phyloP scores from a whole-genome alignment of 1,139 yeast species.

The Kluyveromyces sp. region DNA sequence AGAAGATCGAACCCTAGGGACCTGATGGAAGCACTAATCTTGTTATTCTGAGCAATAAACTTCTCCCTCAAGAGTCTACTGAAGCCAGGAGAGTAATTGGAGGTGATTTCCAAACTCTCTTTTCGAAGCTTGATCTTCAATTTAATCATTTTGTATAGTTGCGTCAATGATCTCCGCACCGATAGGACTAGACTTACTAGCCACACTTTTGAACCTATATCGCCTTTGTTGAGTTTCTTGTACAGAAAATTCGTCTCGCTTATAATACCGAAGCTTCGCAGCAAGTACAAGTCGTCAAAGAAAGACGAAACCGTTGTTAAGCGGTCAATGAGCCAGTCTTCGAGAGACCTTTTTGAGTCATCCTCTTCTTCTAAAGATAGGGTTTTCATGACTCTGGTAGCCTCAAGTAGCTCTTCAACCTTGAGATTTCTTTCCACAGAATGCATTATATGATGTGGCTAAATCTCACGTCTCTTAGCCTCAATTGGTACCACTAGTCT shows the following conservation, averaged over 20 bases:
- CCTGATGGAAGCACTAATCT: constrained; percentile 14
- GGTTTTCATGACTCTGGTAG: not conserved
- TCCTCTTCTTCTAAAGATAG: not conserved
- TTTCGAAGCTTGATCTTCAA: constrained; percentile 10
- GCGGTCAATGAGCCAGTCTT: constrained; percentile 14
- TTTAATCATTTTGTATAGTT: constrained; percentile 9
- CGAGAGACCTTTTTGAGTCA: constrained; percentile 8
- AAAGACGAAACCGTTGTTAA: constrained; percentile 21
- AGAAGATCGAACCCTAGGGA: constrained; percentile 19
- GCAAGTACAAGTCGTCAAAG: constrained; percentile 24
- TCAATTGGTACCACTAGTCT: not conserved
- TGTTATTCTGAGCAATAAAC: constrained; percentile 9
- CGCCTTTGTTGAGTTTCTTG: constrained; percentile 20
- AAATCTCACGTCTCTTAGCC: too few relatives aligned
- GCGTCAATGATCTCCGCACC: constrained; percentile 15
- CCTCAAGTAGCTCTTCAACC: not conserved
- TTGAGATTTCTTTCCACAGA: not conserved
- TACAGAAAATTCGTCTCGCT: constrained; percentile 21
- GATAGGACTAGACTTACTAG: constrained; percentile 21
- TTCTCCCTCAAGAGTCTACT: constrained; percentile 13
- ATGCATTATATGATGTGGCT: not conserved
- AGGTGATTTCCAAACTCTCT: constrained; percentile 9
- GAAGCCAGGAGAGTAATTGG: constrained; percentile 6
- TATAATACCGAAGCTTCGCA: constrained; percentile 25
- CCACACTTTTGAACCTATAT: constrained; percentile 27